Conservation (phyloP, 345 rosid species). For the Melaleuca alternifolia region DNA sequence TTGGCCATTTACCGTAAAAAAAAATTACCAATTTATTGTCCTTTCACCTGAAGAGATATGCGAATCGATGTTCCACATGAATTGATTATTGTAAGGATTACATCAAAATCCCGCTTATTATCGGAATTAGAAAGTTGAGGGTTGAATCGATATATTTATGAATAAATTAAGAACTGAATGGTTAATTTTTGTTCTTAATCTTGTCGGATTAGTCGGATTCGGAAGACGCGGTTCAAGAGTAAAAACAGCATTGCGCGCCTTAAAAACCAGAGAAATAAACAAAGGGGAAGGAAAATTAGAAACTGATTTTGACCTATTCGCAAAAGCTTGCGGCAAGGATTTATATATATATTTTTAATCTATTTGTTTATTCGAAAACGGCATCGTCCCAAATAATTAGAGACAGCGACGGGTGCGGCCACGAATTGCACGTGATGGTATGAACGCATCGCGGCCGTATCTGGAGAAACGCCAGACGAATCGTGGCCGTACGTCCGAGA, state of each 20-base stretch:
- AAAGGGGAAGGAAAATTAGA: neutral
- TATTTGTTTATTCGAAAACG: neutral
- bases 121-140: neutral
- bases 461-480: neutral
- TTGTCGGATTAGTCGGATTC: too few relatives aligned
- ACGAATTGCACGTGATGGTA: neutral
- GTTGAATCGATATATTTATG: rapidly evolving
- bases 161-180: too few relatives aligned
- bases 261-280: neutral
- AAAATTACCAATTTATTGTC: rapidly evolving
- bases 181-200: too few relatives aligned
- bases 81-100: too few relatives aligned
- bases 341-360: neutral
- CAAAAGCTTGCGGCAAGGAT: neutral
- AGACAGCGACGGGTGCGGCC: neutral
- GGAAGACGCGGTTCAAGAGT: neutral
- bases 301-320: neutral
- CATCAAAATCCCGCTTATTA: too few relatives aligned
- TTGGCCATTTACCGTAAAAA: too few relatives aligned
- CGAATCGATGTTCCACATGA: rapidly evolving
- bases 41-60: neutral
- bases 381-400: neutral
- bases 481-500: neutral
- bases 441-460: neutral
- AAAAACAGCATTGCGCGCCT: neutral